Conservation (phyloP, 2,329 filamentous ascomycete genomes). For the Epichloe sibirici region DNA sequence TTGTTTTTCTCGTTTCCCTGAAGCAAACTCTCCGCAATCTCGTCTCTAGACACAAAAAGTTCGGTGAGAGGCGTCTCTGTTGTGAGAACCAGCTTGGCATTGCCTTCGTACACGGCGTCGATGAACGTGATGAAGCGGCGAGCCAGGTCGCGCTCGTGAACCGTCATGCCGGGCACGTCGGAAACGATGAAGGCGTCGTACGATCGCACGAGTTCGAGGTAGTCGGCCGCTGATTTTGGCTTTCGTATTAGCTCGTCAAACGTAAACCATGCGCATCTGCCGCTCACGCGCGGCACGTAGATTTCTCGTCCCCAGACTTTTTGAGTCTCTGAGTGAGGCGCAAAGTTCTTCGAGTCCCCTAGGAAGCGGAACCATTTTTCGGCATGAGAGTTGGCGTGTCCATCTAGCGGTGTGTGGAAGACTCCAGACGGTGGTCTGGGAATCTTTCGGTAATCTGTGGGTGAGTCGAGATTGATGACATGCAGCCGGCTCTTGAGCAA, state of each 20-base stretch:
- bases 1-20: slow-evolving; percentile 30
- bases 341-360: slow-evolving; percentile 66
- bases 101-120: slow-evolving; percentile 83
- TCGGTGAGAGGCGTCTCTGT: slow-evolving; percentile 74
- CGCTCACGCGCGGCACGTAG: slow-evolving; percentile 74
- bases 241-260: slow-evolving; percentile 85
- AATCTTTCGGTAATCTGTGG: slow-evolving; percentile 95
- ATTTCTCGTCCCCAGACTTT: slow-evolving; percentile 90
- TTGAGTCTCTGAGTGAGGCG: slow-evolving; percentile 66
- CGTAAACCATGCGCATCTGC: slow-evolving; percentile 77
- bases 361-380: slow-evolving; percentile 95
- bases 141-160: slow-evolving; percentile 74
- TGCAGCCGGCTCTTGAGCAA: slow-evolving; percentile 74
- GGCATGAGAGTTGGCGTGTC: slow-evolving; percentile 64
- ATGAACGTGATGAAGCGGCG: slow-evolving; percentile 95
- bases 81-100: slow-evolving; percentile 92
- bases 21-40: slow-evolving; percentile 48
- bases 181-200: slow-evolving; percentile 92
- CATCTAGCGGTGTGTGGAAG: slow-evolving; percentile 80
- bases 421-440: slow-evolving; percentile 85
- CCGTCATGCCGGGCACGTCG: slow-evolving; percentile 83
- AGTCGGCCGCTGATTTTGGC: slow-evolving; percentile 88
- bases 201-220: slow-evolving; percentile 76
- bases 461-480: slow-evolving; percentile 88
- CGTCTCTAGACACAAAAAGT: slow-evolving; percentile 67